These are phyloP conservation scores for Fusarium albosuccineum DNA, from an alignment of 2,329 filamentous ascomycete species.

Conservation along the genomic window DNA sequence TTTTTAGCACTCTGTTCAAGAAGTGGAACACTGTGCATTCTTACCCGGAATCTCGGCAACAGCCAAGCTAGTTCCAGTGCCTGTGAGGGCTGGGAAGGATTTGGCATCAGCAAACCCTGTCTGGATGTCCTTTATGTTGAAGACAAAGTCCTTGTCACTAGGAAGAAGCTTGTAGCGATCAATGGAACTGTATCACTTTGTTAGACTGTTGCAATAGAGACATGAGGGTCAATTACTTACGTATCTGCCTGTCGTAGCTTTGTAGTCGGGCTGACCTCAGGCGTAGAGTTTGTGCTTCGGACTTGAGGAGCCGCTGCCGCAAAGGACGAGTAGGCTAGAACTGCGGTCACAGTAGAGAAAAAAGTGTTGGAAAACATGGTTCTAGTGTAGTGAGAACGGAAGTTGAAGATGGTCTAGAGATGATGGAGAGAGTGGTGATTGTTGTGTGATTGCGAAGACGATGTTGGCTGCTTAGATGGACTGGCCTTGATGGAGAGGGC, in stretches of 20 bases:
- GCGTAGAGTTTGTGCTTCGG: slow-evolving; percentile 3
- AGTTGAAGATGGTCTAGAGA: background rate
- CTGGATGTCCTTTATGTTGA: slow-evolving; percentile 56
- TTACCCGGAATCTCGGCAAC: slow-evolving; percentile 61
- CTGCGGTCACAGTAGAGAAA: slow-evolving; percentile 39
- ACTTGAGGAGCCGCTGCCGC: slow-evolving; percentile 43
- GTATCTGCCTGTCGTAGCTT: slow-evolving; percentile 56
- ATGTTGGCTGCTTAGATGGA: background rate
- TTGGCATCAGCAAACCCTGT: slow-evolving; percentile 65
- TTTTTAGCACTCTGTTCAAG: slow-evolving; percentile 4
- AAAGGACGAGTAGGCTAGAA: slow-evolving; percentile 55
- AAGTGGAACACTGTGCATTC: background rate
- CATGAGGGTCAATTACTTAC: slow-evolving; percentile 36
- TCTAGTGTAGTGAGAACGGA: background rate
- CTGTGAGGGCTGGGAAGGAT: slow-evolving; percentile 68
- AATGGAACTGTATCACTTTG: slow-evolving; percentile 45
- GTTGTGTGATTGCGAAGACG: background rate
- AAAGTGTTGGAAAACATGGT: slow-evolving; percentile 22
- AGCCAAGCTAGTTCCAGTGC: slow-evolving; percentile 63
- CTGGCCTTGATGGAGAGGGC: background rate
- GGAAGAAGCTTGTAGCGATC: slow-evolving; percentile 60
- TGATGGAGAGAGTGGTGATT: background rate
- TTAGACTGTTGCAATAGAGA: slow-evolving; percentile 9
- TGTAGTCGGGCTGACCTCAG: slow-evolving; percentile 49
- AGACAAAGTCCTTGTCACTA: slow-evolving; percentile 61